Percentiles rank a stretch among this genome's conserved stretches.
Conservation (phyloP, 495 filamentous ascomycete genomes). For the Xylaria nigripes region DNA sequence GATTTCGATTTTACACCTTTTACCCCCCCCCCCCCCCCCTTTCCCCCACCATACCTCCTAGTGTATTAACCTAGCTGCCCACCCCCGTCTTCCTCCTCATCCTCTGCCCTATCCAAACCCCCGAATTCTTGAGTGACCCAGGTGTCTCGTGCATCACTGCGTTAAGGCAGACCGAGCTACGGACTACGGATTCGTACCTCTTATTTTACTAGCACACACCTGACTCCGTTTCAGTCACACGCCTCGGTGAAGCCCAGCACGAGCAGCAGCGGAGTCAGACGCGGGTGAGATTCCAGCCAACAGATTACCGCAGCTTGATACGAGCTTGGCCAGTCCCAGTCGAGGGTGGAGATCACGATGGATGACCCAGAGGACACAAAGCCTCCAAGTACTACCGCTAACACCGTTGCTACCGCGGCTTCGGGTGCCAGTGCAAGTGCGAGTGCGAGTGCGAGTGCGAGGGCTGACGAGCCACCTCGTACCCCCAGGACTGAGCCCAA, state of each 20-base stretch:
- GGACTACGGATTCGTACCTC: not conserved
- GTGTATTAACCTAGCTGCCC: too few relatives aligned
- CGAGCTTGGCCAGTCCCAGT: conserved; percentile 1
- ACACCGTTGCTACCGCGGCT: not conserved
- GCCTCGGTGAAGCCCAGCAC: conserved; percentile 9
- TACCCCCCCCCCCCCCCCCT: too few relatives aligned
- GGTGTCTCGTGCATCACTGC: conserved; percentile 11
- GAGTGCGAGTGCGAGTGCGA: not conserved
- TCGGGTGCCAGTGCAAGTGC: not conserved
- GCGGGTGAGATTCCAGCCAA: not conserved
- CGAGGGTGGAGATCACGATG: conserved; percentile 11
- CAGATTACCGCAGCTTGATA: conserved; percentile 3
- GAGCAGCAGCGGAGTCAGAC: not conserved
- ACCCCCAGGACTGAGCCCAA: not conserved
- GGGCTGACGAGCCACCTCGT: not conserved
- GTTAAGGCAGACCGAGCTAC: conserved; percentile 8
- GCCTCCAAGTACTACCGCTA: not conserved
- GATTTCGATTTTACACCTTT: too few relatives aligned
- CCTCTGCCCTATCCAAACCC: not conserved
- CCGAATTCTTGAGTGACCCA: not conserved
- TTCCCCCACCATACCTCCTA: too few relatives aligned
- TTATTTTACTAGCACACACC: conserved; percentile 8
- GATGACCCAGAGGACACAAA: conserved; percentile 4
- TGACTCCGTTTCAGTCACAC: conserved; percentile 6
- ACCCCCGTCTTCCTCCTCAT: not conserved